phyloP scores from a whole-genome alignment of 345 rosid species.

The Populus deltoides region DNA sequence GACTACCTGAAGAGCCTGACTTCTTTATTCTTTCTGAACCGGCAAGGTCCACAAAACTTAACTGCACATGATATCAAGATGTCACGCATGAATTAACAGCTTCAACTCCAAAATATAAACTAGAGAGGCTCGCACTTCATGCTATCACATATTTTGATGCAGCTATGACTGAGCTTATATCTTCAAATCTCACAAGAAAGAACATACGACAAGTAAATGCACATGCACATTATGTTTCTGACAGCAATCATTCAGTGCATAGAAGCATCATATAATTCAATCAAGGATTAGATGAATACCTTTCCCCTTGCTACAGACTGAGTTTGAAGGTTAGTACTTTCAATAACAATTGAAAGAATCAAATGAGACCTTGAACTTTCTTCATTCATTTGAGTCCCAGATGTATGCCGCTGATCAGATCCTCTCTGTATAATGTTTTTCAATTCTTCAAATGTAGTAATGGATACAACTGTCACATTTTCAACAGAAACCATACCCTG shows the following conservation, averaged over 20 bases:
- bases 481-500: conserved; percentile 93
- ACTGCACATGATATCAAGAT: conserved; percentile 37
- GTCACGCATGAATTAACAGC: neutral
- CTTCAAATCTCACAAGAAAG: neutral
- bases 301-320: conserved; percentile 89
- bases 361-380: conserved; percentile 96
- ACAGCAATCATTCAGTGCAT: neutral
- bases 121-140: neutral
- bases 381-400: conserved; percentile 93
- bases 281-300: conserved; percentile 38
- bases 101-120: neutral
- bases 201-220: neutral
- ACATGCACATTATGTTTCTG: neutral
- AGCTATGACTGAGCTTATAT: neutral
- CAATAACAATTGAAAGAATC: conserved; percentile 80
- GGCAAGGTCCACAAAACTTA: conserved; percentile 97
- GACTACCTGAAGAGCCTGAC: conserved; percentile 83
- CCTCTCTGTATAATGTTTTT: conserved; percentile 70
- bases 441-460: conserved; percentile 74
- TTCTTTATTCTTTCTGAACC: conserved; percentile 95
- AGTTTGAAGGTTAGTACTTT: conserved; percentile 94
- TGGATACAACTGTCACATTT: conserved; percentile 69
- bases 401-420: conserved; percentile 75
- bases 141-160: neutral
- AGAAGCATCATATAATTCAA: conserved; percentile 1